These are phyloP conservation scores for Chloranthus sessilifolius DNA, from an alignment of 164 flowering plant genomes.

Conservation along the genomic window DNA sequence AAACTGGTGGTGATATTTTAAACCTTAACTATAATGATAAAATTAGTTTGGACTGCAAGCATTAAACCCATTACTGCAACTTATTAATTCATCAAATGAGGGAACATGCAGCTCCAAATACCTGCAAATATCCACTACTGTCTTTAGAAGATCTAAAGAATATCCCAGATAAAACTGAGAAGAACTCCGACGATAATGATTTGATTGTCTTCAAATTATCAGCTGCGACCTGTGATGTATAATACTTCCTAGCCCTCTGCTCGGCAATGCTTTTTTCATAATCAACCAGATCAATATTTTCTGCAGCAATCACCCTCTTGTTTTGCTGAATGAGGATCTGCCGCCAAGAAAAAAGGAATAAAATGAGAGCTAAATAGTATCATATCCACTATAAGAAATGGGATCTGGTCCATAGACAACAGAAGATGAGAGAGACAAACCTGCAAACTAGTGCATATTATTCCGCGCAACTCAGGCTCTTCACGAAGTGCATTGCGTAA, in stretches of 20 bases:
- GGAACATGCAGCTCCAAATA: constrained; percentile 18
- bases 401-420: background rate
- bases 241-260: constrained; percentile 47
- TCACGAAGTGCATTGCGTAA: constrained; percentile 51
- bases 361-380: background rate
- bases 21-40: no score
- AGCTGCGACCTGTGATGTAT: constrained; percentile 53
- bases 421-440: background rate
- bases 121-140: constrained; percentile 83
- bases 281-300: constrained; percentile 23
- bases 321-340: constrained; percentile 75
- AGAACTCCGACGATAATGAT: constrained; percentile 50
- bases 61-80: background rate
- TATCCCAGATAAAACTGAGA: constrained; percentile 42
- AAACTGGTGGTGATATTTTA: no score
- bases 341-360: background rate
- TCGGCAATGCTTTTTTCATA: constrained; percentile 33
- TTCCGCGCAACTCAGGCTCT: constrained; percentile 61
- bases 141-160: constrained; percentile 56
- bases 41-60: no score
- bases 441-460: constrained; percentile 79
- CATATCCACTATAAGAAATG: background rate
- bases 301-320: constrained; percentile 50
- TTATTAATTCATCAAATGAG: background rate
- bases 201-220: constrained; percentile 53